Percentiles rank a stretch among this genome's conserved stretches.
Conservation (phyloP, 1,284 basidiomycete genomes). For the Tilletia indica region DNA sequence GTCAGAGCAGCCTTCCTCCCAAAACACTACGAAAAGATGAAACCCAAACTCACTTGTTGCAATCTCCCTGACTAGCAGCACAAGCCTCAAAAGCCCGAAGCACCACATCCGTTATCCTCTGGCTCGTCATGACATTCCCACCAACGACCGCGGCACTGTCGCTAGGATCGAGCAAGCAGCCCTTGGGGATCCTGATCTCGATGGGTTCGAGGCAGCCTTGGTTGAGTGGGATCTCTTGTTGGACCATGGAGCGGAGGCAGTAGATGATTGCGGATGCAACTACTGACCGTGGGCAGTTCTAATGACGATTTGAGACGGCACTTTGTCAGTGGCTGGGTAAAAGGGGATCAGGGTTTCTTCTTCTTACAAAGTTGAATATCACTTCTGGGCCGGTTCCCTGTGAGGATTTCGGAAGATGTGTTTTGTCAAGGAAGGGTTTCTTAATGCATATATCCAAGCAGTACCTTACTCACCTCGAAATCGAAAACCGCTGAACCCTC, state of each 20-base stretch:
- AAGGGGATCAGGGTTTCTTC: no score
- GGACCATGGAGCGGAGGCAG: slow-evolving; percentile 85
- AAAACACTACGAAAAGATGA: slow-evolving; percentile 5
- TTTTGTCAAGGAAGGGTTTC: no score
- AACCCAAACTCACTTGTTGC: slow-evolving; percentile 67
- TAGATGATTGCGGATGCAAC: slow-evolving; percentile 92
- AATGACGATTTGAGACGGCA: no score
- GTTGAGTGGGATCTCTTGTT: slow-evolving; percentile 87
- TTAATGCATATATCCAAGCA: no score
- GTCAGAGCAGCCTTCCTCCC: neutral
- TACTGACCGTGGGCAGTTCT: slow-evolving; percentile 70
- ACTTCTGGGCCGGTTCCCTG: slow-evolving; percentile 77
- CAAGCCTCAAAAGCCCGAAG: slow-evolving; percentile 88
- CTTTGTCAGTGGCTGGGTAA: no score
- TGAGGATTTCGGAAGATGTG: neutral
- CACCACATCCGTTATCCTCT: slow-evolving; percentile 91
- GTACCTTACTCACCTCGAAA: slow-evolving; percentile 61
- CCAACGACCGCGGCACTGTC: slow-evolving; percentile 79
- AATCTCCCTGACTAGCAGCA: slow-evolving; percentile 87
- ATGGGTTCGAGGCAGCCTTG: slow-evolving; percentile 76
- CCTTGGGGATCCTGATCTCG: slow-evolving; percentile 75
- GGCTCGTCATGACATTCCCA: slow-evolving; percentile 87
- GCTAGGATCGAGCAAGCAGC: slow-evolving; percentile 77
- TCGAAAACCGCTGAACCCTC: slow-evolving; percentile 82
- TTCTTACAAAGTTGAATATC: slow-evolving; percentile 69